These are phyloP conservation scores for Inosperma sp. DNA, from an alignment of 768 basidiomycete species.

Conservation along the genomic window DNA sequence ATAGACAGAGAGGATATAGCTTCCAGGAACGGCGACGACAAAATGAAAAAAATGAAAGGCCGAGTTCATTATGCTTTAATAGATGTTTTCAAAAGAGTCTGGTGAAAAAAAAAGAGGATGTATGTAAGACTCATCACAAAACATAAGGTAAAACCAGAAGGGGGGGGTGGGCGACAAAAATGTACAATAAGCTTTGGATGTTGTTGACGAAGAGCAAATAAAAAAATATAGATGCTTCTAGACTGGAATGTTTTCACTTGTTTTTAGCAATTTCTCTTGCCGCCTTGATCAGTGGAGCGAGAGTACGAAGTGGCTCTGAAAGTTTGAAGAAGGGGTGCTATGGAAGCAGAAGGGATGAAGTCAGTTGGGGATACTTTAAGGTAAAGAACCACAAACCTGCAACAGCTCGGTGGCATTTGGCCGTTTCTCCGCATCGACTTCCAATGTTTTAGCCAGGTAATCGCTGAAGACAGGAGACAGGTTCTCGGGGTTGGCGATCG, in stretches of 20 bases:
- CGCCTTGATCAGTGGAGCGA: conserved; percentile 88
- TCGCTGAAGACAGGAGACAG: conserved; percentile 77
- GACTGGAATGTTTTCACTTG: conserved; percentile 27
- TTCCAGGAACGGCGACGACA: neutral
- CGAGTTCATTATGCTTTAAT: neutral
- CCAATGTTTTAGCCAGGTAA: conserved; percentile 82
- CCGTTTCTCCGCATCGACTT: conserved; percentile 93
- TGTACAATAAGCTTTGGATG: too few relatives aligned
- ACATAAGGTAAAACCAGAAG: too few relatives aligned
- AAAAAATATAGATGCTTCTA: neutral
- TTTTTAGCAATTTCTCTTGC: conserved; percentile 81
- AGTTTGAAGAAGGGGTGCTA: conserved; percentile 87
- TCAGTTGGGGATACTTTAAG: neutral
- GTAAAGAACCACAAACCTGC: conserved; percentile 41
- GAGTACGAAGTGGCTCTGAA: conserved; percentile 79
- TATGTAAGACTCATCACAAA: neutral
- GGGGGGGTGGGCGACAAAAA: too few relatives aligned
- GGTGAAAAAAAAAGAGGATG: neutral
- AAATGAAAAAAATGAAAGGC: neutral
- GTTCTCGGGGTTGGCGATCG: conserved; percentile 84
- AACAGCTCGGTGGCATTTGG: conserved; percentile 81
- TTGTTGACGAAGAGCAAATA: neutral
- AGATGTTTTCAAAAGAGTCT: neutral
- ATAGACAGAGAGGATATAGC: too few relatives aligned
- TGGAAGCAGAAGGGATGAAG: neutral